These are phyloP conservation scores for Sarocladium brachiariae DNA, from an alignment of 2,329 filamentous ascomycete genomes.

Conservation along the genomic window DNA sequence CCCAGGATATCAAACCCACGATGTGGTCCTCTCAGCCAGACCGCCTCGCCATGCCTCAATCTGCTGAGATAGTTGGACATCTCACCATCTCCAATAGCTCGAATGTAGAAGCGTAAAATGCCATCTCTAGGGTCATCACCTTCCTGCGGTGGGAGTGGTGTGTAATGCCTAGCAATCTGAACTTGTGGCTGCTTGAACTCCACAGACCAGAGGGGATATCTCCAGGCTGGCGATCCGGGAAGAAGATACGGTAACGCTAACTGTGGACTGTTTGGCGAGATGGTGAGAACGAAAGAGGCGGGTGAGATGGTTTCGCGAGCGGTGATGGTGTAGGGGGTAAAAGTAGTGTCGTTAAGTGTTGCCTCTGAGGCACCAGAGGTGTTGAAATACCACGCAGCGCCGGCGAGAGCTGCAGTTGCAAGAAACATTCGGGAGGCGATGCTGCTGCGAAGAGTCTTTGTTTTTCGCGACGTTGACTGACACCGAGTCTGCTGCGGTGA, in stretches of 20 bases:
- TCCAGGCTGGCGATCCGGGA: constrained; percentile 21
- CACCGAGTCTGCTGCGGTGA: neutral
- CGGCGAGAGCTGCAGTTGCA: neutral
- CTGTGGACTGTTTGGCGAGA: constrained; percentile 36
- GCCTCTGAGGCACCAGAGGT: constrained; percentile 17
- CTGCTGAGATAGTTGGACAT: constrained; percentile 75
- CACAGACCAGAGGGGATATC: constrained; percentile 70
- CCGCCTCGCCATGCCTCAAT: constrained; percentile 51
- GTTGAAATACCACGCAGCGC: neutral
- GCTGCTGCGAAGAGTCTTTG: constrained; percentile 18
- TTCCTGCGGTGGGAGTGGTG: constrained; percentile 62
- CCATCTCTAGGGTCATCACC: constrained; percentile 21
- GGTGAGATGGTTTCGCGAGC: constrained; percentile 56
- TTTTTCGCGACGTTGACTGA: constrained; percentile 34
- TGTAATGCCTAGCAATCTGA: constrained; percentile 88
- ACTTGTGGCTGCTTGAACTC: constrained; percentile 92
- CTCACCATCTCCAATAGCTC: constrained; percentile 73
- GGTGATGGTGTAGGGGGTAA: constrained; percentile 60
- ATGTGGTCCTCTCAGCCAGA: constrained; percentile 76
- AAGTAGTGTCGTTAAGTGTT: constrained; percentile 51
- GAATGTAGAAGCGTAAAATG: constrained; percentile 65
- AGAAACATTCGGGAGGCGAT: constrained; percentile 16
- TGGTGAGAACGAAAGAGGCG: constrained; percentile 61
- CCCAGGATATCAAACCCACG: constrained; percentile 51
- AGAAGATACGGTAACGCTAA: constrained; percentile 22